phyloP scores from a whole-genome alignment of 108 stramenopile genomes.

The Bacterosira constricta region DNA sequence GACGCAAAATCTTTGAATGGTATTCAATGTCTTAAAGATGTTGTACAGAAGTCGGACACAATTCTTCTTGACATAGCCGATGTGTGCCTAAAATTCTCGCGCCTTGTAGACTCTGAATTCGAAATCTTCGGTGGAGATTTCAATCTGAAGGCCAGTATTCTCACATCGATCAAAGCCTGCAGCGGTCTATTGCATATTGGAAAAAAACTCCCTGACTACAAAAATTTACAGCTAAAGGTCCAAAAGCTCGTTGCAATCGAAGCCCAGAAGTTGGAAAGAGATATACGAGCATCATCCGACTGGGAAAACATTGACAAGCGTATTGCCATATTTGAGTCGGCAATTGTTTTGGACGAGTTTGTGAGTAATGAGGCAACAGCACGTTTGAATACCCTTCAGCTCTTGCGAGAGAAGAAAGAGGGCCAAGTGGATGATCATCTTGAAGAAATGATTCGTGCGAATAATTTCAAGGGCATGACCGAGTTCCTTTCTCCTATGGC shows the following conservation, averaged over 20 bases:
- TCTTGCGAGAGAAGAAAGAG: constrained; percentile 53
- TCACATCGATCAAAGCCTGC: constrained; percentile 9
- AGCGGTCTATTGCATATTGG: neutral
- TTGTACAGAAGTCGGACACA: neutral
- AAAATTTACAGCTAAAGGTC: constrained; percentile 18
- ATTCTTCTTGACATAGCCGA: neutral
- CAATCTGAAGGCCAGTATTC: neutral
- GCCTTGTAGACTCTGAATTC: constrained; percentile 3
- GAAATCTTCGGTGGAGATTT: constrained; percentile 17
- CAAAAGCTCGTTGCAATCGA: constrained; percentile 27
- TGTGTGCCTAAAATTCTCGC: constrained; percentile 2
- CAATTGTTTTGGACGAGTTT: constrained; percentile 46
- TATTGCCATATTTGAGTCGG: constrained; percentile 33
- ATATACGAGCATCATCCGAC: constrained; percentile 48
- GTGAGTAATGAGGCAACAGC: constrained; percentile 27
- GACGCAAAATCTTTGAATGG: too few relatives aligned
- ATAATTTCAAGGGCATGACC: constrained; percentile 51
- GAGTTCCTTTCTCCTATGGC: constrained; percentile 50
- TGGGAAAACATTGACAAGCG: constrained; percentile 52
- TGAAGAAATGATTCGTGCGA: constrained; percentile 32
- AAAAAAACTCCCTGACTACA: constrained; percentile 9
- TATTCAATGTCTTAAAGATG: too few relatives aligned
- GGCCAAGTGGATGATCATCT: constrained; percentile 46
- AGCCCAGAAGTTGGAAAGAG: constrained; percentile 35
- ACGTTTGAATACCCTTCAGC: constrained; percentile 33